phyloP scores from a whole-genome alignment of 768 basidiomycete species.

The Trametes gibbosa region DNA sequence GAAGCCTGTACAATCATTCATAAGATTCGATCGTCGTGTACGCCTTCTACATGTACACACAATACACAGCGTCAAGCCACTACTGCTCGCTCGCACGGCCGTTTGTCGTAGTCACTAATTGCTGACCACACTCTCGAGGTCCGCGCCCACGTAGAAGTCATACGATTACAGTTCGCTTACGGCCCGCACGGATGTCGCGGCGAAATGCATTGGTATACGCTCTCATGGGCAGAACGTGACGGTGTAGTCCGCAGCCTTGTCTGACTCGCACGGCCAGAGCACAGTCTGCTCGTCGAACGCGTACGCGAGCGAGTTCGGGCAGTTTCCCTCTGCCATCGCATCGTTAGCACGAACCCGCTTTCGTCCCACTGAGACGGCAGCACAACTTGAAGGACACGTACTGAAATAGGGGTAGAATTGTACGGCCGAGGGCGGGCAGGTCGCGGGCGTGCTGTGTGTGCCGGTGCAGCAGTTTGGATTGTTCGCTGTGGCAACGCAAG shows the following conservation, averaged over 20 bases:
- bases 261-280: conserved; percentile 42
- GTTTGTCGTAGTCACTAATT: too few species aligned
- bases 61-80: too few species aligned
- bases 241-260: conserved; percentile 41
- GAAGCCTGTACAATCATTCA: not conserved
- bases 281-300: conserved; percentile 52
- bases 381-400: too few species aligned
- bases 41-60: not conserved
- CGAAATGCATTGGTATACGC: too few species aligned
- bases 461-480: conserved; percentile 69
- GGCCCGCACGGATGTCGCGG: too few species aligned
- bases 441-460: conserved; percentile 44
- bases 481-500: conserved; percentile 34
- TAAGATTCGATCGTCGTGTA: not conserved
- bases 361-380: not conserved
- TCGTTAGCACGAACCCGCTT: not conserved
- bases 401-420: conserved; percentile 47
- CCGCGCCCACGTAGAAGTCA: too few species aligned
- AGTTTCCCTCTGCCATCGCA: conserved; percentile 36
- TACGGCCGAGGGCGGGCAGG: conserved; percentile 53
- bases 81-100: too few species aligned
- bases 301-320: conserved; percentile 48
- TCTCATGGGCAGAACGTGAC: conserved; percentile 43
- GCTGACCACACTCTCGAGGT: too few species aligned
- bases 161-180: too few species aligned